Evolutionary conservation across 495 filamentous ascomycete species (phyloP).

Genomic region (Neurospora intermedia): DNA sequence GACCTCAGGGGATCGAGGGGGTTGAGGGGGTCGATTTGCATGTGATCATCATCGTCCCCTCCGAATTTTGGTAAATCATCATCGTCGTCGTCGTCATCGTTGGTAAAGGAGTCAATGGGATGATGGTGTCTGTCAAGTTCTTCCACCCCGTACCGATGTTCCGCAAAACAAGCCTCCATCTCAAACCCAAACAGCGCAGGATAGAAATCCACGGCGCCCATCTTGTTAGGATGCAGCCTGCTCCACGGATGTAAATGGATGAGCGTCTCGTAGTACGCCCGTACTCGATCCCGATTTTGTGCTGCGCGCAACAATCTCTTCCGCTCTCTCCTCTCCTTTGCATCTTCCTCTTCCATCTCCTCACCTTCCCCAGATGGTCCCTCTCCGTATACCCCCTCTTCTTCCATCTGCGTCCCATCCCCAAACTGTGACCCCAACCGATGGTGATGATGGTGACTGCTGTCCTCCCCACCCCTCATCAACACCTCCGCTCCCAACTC

Average conservation of each 20-base stretch:
- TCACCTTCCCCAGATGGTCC: constrained; percentile 8
- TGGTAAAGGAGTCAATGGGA: too few relatives aligned
- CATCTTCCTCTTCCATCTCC: neutral
- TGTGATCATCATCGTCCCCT: neutral
- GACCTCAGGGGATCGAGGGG: neutral
- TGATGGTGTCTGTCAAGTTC: neutral
- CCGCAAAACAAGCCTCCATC: constrained; percentile 25
- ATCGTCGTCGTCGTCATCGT: neutral
- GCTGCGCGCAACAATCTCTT: neutral
- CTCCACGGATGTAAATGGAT: constrained; percentile 30
- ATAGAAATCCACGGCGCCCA: constrained; percentile 29
- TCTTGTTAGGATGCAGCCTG: constrained; percentile 12
- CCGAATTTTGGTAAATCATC: too few relatives aligned
- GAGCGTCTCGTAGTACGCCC: constrained; percentile 25
- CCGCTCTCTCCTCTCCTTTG: neutral
- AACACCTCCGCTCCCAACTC: constrained; percentile 33
- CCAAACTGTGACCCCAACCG: neutral
- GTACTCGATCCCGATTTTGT: constrained; percentile 17
- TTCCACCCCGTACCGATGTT: constrained; percentile 5
- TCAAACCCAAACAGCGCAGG: constrained; percentile 30
- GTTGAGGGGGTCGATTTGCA: neutral
- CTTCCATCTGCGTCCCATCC: neutral
- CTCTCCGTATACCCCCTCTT: neutral
- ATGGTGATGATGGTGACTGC: too few relatives aligned
- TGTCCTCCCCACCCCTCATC: constrained; percentile 27